A percentile compares a stretch with the other conserved stretches of the same genome.
Evolutionary conservation across 2,329 filamentous ascomycete species (phyloP).

Genomic region (Madurella mycetomatis): DNA sequence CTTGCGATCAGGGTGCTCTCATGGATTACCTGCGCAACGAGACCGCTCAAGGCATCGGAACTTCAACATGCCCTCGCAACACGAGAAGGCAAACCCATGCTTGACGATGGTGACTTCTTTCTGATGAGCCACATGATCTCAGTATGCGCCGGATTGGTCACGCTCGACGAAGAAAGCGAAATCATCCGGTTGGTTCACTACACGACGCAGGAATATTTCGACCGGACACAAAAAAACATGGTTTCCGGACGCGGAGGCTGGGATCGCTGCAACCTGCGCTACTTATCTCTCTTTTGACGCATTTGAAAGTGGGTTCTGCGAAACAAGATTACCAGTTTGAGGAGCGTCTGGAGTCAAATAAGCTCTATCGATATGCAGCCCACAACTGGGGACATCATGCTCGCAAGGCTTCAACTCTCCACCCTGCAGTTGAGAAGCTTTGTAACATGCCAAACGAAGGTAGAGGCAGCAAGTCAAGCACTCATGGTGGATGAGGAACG

Average conservation of each 20-base stretch:
- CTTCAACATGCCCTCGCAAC: conserved; percentile 37
- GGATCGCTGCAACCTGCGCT: conserved; percentile 22
- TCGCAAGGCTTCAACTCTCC: conserved; percentile 8
- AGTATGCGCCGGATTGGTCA: conserved; percentile 36
- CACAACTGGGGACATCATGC: conserved; percentile 34
- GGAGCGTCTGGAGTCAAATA: conserved; percentile 22
- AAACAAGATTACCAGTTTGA: conserved; percentile 19
- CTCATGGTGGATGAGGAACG: conserved; percentile 10
- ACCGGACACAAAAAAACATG: conserved; percentile 13
- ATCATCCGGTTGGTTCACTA: conserved; percentile 38
- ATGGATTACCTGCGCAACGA: conserved; percentile 34
- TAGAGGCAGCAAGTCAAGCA: conserved; percentile 20
- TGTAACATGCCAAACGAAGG: conserved; percentile 15
- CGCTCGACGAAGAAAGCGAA: conserved; percentile 32
- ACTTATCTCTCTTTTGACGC: conserved; percentile 28
- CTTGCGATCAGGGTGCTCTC: conserved; percentile 28
- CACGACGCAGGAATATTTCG: conserved; percentile 39
- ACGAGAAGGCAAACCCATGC: conserved; percentile 19
- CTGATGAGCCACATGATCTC: conserved; percentile 28
- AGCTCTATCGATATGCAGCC: conserved; percentile 32
- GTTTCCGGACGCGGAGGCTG: conserved; percentile 7
- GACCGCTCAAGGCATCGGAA: conserved; percentile 29
- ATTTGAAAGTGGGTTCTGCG: conserved; percentile 24
- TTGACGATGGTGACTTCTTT: conserved; percentile 31
- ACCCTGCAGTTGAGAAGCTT: conserved; percentile 16